Evolutionary conservation across 495 filamentous ascomycete genomes (phyloP), one percentile per base, ranked within the genome.

Genomic region (Lichenothelia convexa): DNA sequence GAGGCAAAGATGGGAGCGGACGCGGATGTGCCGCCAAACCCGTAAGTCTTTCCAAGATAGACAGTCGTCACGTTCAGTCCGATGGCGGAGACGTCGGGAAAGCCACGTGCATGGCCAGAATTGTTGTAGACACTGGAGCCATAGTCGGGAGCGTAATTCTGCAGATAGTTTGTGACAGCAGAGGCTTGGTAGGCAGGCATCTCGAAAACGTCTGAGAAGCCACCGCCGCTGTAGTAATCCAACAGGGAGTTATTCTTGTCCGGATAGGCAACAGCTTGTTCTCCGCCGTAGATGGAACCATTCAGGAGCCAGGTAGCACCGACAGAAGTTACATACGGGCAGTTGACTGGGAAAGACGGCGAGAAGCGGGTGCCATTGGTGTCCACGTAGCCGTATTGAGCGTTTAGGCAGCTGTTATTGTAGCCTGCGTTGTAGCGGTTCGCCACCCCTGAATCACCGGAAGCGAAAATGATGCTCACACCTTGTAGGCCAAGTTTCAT

Each of bases 401-500:
- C 41, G 24, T 39, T 32, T 9, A 30, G 32, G 6, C 24, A 30
- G 2, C 40, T 35, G 21, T 9, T 17, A 5, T 20, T 35, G 35
- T 36, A 67, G 27, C 52, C 54, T 17, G 46, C 45, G 21, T 9
- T 17, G 5, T 20, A 33, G 35, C 36, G 67, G 27, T 50, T 51
- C 17, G 46, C 45, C 3, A 75, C 72, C 21, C 73, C 72, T 20
- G 56, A 60, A 52, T 77, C 72, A 6, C 73, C 72, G 0, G 64
- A 72, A 0, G 73, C 67, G 42, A 69, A 67, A 24, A 80, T 44
- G 15, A 78, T 55, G 0, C 70, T 68, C 5, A 73, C 60, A 8
- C 75, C 75, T 39, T 67, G 67, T 17, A 78, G 57, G 2, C 65
- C 73, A 5, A 79, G 70, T 56, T 80, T 79, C 58, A 79, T 64